Evolutionary conservation across 2,329 filamentous ascomycete species (phyloP).

Genomic region (Penicillium brevicompactum): DNA sequence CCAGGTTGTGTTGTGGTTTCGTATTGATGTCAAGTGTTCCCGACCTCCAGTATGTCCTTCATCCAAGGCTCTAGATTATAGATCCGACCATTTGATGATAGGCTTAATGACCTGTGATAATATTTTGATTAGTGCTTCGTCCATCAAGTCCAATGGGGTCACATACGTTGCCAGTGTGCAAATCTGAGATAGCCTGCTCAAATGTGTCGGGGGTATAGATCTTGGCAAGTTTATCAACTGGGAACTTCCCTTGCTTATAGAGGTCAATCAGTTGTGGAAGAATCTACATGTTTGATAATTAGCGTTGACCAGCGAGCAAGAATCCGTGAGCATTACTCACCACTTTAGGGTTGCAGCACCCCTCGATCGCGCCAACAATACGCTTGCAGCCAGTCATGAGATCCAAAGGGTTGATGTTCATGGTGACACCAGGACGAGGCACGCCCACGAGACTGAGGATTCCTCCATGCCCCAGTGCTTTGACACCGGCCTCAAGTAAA

Average conservation of each 20-base stretch:
- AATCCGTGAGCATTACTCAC: background rate
- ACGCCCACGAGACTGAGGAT: slow-evolving; percentile 38
- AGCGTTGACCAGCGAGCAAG: background rate
- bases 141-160: background rate
- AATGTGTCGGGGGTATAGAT: slow-evolving; percentile 23
- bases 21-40: background rate
- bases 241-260: slow-evolving; percentile 37
- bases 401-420: slow-evolving; percentile 29
- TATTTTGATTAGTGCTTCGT: background rate
- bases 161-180: slow-evolving; percentile 15
- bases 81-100: slow-evolving; percentile 17
- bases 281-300: slow-evolving; percentile 22
- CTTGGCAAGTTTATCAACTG: slow-evolving; percentile 36
- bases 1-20: background rate
- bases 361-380: slow-evolving; percentile 37
- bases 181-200: slow-evolving; percentile 19
- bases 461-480: slow-evolving; percentile 33
- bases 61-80: background rate
- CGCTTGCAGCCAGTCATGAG: slow-evolving; percentile 33
- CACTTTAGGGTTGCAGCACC: slow-evolving; percentile 30
- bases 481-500: slow-evolving; percentile 34
- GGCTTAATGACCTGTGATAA: slow-evolving; percentile 20
- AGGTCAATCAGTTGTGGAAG: slow-evolving; percentile 35
- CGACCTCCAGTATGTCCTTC: background rate
- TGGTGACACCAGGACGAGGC: slow-evolving; percentile 25